Evolutionary conservation across 2,329 filamentous ascomycete genomes (phyloP).

Genomic region (Sporothrix globosa): DNA sequence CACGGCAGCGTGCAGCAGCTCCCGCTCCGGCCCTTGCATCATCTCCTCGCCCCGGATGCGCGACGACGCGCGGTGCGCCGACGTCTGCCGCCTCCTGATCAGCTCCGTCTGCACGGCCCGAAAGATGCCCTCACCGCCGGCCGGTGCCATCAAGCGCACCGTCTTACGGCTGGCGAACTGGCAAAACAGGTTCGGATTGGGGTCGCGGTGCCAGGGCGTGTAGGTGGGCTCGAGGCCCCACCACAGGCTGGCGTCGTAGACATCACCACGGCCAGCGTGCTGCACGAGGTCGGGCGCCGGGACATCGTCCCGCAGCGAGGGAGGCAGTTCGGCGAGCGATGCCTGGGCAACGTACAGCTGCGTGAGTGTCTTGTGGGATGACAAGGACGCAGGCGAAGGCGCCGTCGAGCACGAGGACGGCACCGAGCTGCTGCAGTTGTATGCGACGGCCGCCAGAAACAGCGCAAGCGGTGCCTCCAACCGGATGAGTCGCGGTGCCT

Average conservation of each 20-base stretch:
- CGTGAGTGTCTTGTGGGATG: slow-evolving; percentile 31
- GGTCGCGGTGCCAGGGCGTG: slow-evolving; percentile 88
- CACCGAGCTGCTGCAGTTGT: slow-evolving; percentile 44
- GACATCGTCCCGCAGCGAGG: slow-evolving; percentile 64
- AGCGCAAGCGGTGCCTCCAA: slow-evolving; percentile 66
- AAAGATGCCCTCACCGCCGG: slow-evolving; percentile 67
- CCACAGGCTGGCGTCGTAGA: slow-evolving; percentile 90
- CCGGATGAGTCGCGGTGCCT: slow-evolving; percentile 52
- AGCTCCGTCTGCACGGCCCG: slow-evolving; percentile 51
- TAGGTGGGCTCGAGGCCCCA: slow-evolving; percentile 83
- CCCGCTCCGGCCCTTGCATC: slow-evolving; percentile 80
- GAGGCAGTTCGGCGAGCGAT: slow-evolving; percentile 69
- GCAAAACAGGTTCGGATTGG: slow-evolving; percentile 89
- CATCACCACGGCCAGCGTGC: slow-evolving; percentile 63
- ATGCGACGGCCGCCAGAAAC: slow-evolving; percentile 61
- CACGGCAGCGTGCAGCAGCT: slow-evolving; percentile 66
- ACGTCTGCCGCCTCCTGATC: slow-evolving; percentile 37
- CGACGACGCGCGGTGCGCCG: slow-evolving; percentile 38
- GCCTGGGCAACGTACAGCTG: slow-evolving; percentile 87
- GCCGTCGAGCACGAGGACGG: neutral
- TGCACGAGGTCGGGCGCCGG: slow-evolving; percentile 67
- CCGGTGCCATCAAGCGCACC: slow-evolving; percentile 71
- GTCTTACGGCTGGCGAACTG: slow-evolving; percentile 76
- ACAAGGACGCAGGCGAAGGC: too few relatives aligned
- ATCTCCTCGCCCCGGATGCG: slow-evolving; percentile 78